Base-by-base conservation (phyloP, 495 filamentous ascomycete species). In the Daldinia childiae region DNA sequence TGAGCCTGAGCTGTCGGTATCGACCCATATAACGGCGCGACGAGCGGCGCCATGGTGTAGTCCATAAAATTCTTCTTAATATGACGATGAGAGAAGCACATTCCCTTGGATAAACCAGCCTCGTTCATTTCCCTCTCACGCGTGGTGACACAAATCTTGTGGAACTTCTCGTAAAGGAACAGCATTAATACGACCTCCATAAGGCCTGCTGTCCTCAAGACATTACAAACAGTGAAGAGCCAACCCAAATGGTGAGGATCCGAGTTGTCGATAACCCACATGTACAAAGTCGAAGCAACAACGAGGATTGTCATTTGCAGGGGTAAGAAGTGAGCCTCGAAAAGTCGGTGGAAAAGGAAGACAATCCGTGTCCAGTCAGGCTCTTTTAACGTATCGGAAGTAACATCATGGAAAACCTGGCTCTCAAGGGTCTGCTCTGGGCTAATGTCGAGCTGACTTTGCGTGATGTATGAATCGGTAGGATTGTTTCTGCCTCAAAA, bases 241-340 rank as follows among this genome's bases (percentile, higher is more conserved):
- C 84, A 86, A 38, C 64, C 72, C 15, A 90, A 72, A 17, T 80
- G 76, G 7, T 86, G 86, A 9, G 85, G 81, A 21, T 89, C 79
- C 9, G 78, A 62, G 30, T 76, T 69, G 19, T 79, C 79, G 5
- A 79, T 81, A 38, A 86, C 77, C 66, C 83, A 77, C 19, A 84
- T 79, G 71, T 86, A 90, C 2, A 89, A 58, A 4, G 85, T 85
- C 4, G 87, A 89, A 19, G 87, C 85, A 39, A 91, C 57, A 55
- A 91, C 79, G 15, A 90, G 82, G 58, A 89, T 85, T 4, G 83
- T 86, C 69, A 86, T 83, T 66, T 92, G 90, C 19, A 85, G 83
- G 0, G 90, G 89, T 17, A 91, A 80, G 75, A 91, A 91, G 72
- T 92, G 90, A 0, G 89, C 90, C 75, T 92, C 90, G 72, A 87